phyloP scores from a whole-genome alignment of 2,329 filamentous ascomycete genomes.

The Fusarium domesticum region DNA sequence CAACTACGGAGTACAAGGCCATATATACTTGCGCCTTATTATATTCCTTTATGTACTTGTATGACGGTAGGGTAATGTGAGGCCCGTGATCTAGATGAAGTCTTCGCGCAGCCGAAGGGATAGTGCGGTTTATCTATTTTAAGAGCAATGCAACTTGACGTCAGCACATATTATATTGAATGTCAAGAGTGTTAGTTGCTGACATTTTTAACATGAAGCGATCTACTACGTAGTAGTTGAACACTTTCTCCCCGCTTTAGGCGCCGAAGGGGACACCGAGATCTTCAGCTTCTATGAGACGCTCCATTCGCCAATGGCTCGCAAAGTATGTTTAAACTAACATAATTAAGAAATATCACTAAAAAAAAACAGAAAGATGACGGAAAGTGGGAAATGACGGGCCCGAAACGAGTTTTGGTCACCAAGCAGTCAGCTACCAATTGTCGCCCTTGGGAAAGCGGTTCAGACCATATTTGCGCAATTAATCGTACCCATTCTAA shows the following conservation, averaged over 20 bases:
- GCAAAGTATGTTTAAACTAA: slow-evolving; percentile 6
- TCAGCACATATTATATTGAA: no score
- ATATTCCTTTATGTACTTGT: no score
- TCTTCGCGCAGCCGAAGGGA: no score
- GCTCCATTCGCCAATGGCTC: slow-evolving; percentile 20
- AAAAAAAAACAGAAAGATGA: slow-evolving; percentile 14
- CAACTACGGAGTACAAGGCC: no score
- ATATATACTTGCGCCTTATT: no score
- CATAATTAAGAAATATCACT: background rate
- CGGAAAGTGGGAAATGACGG: slow-evolving; percentile 23
- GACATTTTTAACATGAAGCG: no score
- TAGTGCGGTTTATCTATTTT: no score
- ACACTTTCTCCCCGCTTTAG: slow-evolving; percentile 9
- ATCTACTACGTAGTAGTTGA: no score
- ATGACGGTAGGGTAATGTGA: no score
- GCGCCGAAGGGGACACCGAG: slow-evolving; percentile 11
- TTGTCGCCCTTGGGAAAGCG: slow-evolving; percentile 18
- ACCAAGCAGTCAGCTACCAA: slow-evolving; percentile 24
- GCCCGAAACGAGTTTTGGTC: slow-evolving; percentile 19
- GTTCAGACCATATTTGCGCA: slow-evolving; percentile 19
- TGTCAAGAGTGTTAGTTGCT: no score
- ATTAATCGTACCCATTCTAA: slow-evolving; percentile 22
- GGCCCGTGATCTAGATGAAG: no score
- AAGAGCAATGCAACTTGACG: no score
- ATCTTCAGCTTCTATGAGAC: slow-evolving; percentile 27